Conservation (phyloP, 2,329 filamentous ascomycete species). For the Lachnellula arida region DNA sequence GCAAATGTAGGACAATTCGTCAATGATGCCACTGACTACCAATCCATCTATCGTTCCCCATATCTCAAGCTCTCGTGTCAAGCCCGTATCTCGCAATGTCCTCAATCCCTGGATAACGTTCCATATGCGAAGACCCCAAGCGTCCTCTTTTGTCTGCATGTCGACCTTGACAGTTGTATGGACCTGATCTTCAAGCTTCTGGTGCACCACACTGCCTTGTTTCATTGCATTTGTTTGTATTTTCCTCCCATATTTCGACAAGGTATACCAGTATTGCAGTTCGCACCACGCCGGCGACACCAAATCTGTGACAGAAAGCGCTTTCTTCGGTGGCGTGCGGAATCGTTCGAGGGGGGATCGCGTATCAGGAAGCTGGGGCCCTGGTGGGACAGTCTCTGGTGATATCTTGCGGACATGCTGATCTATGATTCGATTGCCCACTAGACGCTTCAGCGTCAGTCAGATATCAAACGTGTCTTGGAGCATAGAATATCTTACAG, state of each 20-base stretch:
- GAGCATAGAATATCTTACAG: constrained; percentile 38
- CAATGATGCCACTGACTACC: constrained; percentile 84
- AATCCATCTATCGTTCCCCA: constrained; percentile 83
- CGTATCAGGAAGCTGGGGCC: constrained; percentile 34
- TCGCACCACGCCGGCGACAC: constrained; percentile 94
- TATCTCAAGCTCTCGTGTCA: constrained; percentile 73
- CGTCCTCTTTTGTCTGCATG: constrained; percentile 71
- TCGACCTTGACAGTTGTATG: constrained; percentile 72
- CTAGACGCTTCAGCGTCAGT: constrained; percentile 62
- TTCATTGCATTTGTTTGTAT: constrained; percentile 79
- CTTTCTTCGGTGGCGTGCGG: constrained; percentile 69
- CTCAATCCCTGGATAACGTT: constrained; percentile 84
- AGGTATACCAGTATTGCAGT: constrained; percentile 83
- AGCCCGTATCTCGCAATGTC: constrained; percentile 63
- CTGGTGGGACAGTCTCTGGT: constrained; percentile 2
- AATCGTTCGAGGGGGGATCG: constrained; percentile 71
- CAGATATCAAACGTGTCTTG: constrained; percentile 39
- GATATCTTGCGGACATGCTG: not conserved
- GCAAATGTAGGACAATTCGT: constrained; percentile 73
- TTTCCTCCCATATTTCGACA: constrained; percentile 73
- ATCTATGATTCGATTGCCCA: constrained; percentile 37
- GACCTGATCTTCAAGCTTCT: constrained; percentile 78
- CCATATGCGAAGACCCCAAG: constrained; percentile 79
- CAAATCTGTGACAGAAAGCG: constrained; percentile 82
- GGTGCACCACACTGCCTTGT: constrained; percentile 73